phyloP scores from a whole-genome alignment of 768 basidiomycete genomes.

The Suillus discolor region DNA sequence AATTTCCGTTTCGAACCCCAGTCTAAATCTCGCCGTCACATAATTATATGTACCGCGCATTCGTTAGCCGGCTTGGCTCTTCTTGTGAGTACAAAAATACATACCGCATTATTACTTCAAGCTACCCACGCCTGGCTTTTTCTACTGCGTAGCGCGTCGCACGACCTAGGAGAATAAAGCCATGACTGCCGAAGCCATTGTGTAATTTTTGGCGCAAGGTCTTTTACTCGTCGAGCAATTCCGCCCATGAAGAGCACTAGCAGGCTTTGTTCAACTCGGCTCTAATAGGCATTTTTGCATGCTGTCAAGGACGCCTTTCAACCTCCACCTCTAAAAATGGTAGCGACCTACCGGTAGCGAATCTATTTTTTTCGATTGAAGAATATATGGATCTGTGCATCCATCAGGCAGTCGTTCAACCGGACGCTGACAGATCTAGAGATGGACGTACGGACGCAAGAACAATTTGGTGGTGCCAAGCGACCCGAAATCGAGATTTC shows the following conservation, averaged over 20 bases:
- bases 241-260: background rate
- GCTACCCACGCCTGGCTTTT: background rate
- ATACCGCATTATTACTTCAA: background rate
- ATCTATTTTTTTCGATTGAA: background rate
- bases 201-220: background rate
- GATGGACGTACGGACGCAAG: background rate
- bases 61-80: background rate
- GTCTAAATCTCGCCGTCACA: background rate
- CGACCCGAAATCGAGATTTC: background rate
- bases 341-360: background rate
- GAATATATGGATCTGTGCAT: background rate
- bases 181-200: background rate
- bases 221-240: background rate
- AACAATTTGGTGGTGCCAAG: background rate
- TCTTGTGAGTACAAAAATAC: slow-evolving; percentile 2
- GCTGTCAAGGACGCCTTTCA: background rate
- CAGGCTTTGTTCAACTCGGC: background rate
- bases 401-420: background rate
- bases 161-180: background rate
- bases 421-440: background rate
- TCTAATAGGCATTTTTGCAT: too few species aligned
- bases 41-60: background rate
- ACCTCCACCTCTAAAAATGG: slow-evolving; percentile 2
- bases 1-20: background rate
- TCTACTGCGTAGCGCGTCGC: background rate